These are phyloP conservation scores for Trichophyton simii DNA, from an alignment of 2,329 filamentous ascomycete species.

Conservation along the genomic window DNA sequence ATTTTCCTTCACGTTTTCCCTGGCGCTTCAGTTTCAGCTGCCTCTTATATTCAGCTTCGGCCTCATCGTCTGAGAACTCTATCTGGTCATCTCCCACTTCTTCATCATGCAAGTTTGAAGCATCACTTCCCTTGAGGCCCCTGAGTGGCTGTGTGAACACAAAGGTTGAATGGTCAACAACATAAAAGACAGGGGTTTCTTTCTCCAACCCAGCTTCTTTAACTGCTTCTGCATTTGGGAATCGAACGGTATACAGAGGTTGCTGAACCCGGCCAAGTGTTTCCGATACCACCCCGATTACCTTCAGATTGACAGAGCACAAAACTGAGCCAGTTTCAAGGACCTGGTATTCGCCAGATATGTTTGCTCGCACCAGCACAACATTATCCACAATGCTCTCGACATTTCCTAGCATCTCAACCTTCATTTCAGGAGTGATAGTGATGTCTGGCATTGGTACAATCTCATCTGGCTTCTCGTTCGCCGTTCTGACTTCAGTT, in stretches of 20 bases:
- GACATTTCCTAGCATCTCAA: slow-evolving; percentile 62
- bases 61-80: slow-evolving; percentile 95
- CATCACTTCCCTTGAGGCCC: slow-evolving; percentile 74
- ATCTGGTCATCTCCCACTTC: slow-evolving; percentile 74
- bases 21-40: slow-evolving; percentile 54
- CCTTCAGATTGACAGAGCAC: slow-evolving; percentile 59
- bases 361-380: slow-evolving; percentile 64
- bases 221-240: slow-evolving; percentile 57
- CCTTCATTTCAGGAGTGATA: slow-evolving; percentile 64
- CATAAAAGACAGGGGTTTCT: slow-evolving; percentile 65
- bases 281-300: slow-evolving; percentile 74
- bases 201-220: slow-evolving; percentile 52
- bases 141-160: slow-evolving; percentile 78
- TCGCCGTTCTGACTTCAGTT: slow-evolving; percentile 60
- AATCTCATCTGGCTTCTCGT: slow-evolving; percentile 55
- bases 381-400: slow-evolving; percentile 68
- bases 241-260: slow-evolving; percentile 74
- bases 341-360: slow-evolving; percentile 69
- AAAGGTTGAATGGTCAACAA: slow-evolving; percentile 62
- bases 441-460: slow-evolving; percentile 63
- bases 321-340: slow-evolving; percentile 74
- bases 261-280: slow-evolving; percentile 75
- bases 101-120: slow-evolving; percentile 89
- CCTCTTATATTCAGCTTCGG: slow-evolving; percentile 70
- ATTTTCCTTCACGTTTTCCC: slow-evolving; percentile 39